Conservation (phyloP, 2,329 filamentous ascomycete genomes). For the Ilyonectria mors-panacis region DNA sequence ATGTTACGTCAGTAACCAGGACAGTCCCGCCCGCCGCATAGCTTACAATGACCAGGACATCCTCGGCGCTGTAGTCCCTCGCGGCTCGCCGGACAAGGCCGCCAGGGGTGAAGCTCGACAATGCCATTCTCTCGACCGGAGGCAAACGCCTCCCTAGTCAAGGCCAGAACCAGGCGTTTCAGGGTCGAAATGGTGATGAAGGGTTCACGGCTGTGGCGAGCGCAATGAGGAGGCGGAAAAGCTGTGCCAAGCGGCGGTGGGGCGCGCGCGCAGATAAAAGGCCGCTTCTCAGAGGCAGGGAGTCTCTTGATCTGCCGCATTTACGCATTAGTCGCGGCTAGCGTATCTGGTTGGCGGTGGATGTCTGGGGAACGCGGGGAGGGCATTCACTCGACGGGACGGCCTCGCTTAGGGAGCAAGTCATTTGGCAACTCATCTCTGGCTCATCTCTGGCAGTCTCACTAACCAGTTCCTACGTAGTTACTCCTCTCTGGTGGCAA, state of each 20-base stretch:
- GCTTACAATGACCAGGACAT: slow-evolving; percentile 34
- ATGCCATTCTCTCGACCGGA: not conserved
- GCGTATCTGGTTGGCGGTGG: not conserved
- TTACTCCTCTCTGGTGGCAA: no score
- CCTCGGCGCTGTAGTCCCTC: slow-evolving; percentile 17
- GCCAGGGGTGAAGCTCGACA: not conserved
- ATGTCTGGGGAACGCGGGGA: slow-evolving; percentile 6
- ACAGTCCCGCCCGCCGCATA: no score
- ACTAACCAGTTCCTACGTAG: no score
- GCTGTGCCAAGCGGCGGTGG: no score
- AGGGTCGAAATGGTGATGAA: not conserved
- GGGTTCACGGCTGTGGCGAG: not conserved
- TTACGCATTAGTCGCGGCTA: not conserved
- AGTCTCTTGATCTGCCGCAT: not conserved
- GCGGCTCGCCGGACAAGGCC: not conserved
- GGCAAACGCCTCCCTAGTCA: not conserved
- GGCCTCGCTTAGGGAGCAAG: no score
- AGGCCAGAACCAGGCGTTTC: not conserved
- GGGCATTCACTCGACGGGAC: not conserved
- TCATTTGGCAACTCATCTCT: no score
- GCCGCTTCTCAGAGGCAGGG: not conserved
- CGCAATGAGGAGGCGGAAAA: not conserved
- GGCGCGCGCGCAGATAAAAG: not conserved
- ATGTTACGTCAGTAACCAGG: not conserved
- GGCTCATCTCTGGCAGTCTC: no score